These are phyloP conservation scores for Crithidia brevicula DNA, from an alignment of 208 protist species.

Conservation along the genomic window DNA sequence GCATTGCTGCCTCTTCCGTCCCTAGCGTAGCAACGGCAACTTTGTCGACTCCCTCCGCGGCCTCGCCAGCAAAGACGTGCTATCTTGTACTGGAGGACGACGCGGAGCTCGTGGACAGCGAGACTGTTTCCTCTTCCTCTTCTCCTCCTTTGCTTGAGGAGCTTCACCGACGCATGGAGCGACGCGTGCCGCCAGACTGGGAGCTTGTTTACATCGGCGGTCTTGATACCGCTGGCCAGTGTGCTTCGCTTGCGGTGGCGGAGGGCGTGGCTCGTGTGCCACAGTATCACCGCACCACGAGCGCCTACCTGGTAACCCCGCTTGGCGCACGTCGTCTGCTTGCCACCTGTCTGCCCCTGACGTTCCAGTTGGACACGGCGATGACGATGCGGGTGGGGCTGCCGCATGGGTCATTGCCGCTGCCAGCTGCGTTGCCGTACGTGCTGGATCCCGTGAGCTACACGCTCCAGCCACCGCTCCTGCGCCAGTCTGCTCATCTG, in stretches of 20 bases:
- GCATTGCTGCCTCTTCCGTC: constrained; percentile 46
- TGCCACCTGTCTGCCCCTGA: constrained; percentile 65
- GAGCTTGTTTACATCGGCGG: constrained; percentile 86
- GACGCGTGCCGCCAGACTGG: constrained; percentile 64
- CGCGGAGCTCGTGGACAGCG: constrained; percentile 39
- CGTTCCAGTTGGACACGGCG: constrained; percentile 85
- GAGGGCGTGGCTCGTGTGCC: constrained; percentile 70
- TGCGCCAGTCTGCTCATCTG: constrained; percentile 59
- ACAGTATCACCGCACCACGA: constrained; percentile 87
- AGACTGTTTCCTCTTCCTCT: neutral
- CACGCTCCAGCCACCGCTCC: constrained; percentile 84
- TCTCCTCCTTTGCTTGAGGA: constrained; percentile 35
- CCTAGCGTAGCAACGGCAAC: neutral
- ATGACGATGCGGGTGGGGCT: constrained; percentile 74
- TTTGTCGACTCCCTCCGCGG: neutral
- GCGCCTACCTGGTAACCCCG: constrained; percentile 73
- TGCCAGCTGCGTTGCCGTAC: constrained; percentile 27
- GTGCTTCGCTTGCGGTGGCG: constrained; percentile 22
- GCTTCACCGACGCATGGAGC: constrained; percentile 28
- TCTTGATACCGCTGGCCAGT: constrained; percentile 74
- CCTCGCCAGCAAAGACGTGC: constrained; percentile 10
- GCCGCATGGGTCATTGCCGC: neutral
- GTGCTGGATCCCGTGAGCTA: constrained; percentile 71
- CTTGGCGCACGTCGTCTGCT: constrained; percentile 65
- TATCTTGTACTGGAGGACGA: constrained; percentile 68